Percentiles rank a stretch among this genome's conserved stretches.
Evolutionary conservation across 345 rosid species (phyloP).

Genomic region (Populus davidiana): DNA sequence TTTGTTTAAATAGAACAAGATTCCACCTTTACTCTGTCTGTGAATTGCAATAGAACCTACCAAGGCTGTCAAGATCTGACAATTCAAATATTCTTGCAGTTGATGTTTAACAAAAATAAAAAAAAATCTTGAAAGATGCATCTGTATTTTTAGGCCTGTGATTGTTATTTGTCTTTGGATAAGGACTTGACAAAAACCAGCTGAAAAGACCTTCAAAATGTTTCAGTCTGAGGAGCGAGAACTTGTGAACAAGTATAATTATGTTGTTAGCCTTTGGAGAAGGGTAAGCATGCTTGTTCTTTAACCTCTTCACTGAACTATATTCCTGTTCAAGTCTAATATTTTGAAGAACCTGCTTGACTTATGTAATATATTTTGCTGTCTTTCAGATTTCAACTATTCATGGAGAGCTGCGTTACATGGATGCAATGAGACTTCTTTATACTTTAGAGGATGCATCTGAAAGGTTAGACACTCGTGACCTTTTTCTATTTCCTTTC

Average conservation of each 20-base stretch:
- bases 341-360: not conserved
- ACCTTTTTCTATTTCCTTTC: not conserved
- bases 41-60: not conserved
- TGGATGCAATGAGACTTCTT: conserved; percentile 75
- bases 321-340: not conserved
- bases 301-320: not conserved
- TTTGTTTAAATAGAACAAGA: not conserved
- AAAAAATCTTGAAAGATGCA: conserved; percentile 3
- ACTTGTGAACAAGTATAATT: conserved; percentile 77
- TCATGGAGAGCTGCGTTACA: conserved; percentile 72
- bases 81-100: not conserved
- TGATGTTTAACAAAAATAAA: not conserved
- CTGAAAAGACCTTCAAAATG: conserved; percentile 65
- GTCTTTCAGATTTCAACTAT: conserved; percentile 65
- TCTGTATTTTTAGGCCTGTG: not conserved
- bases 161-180: conserved; percentile 8
- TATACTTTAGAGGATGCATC: conserved; percentile 76
- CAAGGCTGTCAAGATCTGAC: not conserved
- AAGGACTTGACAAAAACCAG: conserved; percentile 53
- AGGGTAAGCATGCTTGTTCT: conserved; percentile 53
- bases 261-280: conserved; percentile 84
- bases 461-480: conserved; percentile 41
- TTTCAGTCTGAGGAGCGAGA: conserved; percentile 69
- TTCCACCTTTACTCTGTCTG: not conserved
- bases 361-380: not conserved